Percentiles rank a stretch among this genome's conserved stretches.
phyloP scores from a whole-genome alignment of 2,329 filamentous ascomycete genomes.

The Colletotrichum agaves region DNA sequence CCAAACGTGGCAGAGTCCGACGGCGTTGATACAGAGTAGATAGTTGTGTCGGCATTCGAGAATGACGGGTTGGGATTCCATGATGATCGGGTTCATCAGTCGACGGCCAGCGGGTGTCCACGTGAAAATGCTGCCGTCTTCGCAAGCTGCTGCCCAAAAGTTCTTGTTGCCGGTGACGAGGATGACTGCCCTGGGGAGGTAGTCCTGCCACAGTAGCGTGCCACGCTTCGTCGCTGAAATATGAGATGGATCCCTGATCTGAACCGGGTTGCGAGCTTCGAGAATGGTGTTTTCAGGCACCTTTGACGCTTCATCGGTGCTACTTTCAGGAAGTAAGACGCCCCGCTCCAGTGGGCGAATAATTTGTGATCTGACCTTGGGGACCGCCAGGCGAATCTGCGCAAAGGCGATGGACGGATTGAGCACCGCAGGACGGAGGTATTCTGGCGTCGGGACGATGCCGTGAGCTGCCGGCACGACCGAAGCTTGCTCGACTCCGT shows the following conservation, averaged over 20 bases:
- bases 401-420: slow-evolving; percentile 85
- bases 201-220: slow-evolving; percentile 91
- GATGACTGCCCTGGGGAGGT: slow-evolving; percentile 86
- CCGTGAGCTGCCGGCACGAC: slow-evolving; percentile 69
- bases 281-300: slow-evolving; percentile 78
- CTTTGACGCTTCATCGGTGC: slow-evolving; percentile 70
- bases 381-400: slow-evolving; percentile 87
- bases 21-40: slow-evolving; percentile 88
- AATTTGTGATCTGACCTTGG: slow-evolving; percentile 85
- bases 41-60: slow-evolving; percentile 90
- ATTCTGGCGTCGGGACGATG: slow-evolving; percentile 79
- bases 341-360: slow-evolving; percentile 81
- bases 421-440: slow-evolving; percentile 85
- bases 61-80: slow-evolving; percentile 94
- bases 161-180: slow-evolving; percentile 89
- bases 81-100: slow-evolving; percentile 82
- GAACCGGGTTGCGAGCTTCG: slow-evolving; percentile 87
- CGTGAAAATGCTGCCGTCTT: slow-evolving; percentile 88
- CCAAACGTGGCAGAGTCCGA: slow-evolving; percentile 93
- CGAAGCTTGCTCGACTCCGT: slow-evolving; percentile 82
- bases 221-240: slow-evolving; percentile 85
- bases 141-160: slow-evolving; percentile 93
- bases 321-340: slow-evolving; percentile 62
- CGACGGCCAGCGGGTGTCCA: slow-evolving; percentile 94
- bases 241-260: slow-evolving; percentile 82